Base-by-base conservation (phyloP, 805 yeast genomes). In the Vanderwaltozyma tropicalis region DNA sequence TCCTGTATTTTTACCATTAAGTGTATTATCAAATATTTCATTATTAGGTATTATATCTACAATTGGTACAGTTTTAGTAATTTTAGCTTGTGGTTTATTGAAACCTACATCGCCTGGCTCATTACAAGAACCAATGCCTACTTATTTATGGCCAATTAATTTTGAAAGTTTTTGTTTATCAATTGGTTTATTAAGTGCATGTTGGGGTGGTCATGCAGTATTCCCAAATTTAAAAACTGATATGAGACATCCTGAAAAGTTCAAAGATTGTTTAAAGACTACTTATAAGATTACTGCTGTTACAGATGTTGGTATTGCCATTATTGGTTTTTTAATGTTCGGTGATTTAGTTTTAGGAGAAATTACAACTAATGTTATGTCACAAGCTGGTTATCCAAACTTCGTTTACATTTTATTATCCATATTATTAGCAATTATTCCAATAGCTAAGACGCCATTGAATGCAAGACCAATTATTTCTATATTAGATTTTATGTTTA, bases 171-270 rank as follows among this genome's bases (percentile, higher is more conserved):
- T 76, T 24, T 67, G 81, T 33, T 64, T 80, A 32, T 69, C 80
- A 8, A 60, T 79, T 39, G 89, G 89, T 2, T 67, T 81, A 21
- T 68, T 77, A 41, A 71, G 81, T 69, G 86, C 88, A 3, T 86
- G 87, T 11, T 81, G 84, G 76, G 89, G 89, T 40, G 92, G 92
- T 2, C 89, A 81, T 54, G 84, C 86, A 1, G 78, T 82, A 6
- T 80, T 80, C 46, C 89, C 89, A 2, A 83, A 79, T 48, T 61
- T 81, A 31, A 77, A 74, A 53, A 63, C 72, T 28, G 92, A 81
- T 54, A 82, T 81, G 82, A 68, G 76, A 50, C 78, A 71, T 39
- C 86, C 86, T 6, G 54, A 63, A 22, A 73, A 71, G 44, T 80
- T 73, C 56, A 60, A 62, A 15, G 53, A 55, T 13, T 75, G 86